A percentile compares a stretch with the other conserved stretches of the same genome.
These are phyloP conservation scores for Fusarium siculi DNA, from an alignment of 2,329 filamentous ascomycete genomes.

Conservation along the genomic window DNA sequence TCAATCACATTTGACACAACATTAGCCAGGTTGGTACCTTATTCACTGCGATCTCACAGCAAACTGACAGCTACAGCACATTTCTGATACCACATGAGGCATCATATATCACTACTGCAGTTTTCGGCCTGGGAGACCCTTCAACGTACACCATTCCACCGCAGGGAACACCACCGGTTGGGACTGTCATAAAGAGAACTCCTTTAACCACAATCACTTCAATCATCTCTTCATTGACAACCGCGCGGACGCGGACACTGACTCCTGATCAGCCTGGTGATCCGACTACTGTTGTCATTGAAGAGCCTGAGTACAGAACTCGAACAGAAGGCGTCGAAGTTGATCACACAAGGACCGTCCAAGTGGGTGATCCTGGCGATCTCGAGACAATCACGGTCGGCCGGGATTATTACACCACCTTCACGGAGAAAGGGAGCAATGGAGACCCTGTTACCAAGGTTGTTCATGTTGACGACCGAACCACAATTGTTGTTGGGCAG, in stretches of 20 bases:
- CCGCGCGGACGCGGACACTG: neutral
- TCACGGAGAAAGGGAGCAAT: neutral
- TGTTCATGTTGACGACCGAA: neutral
- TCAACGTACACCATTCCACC: neutral
- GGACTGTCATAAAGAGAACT: neutral
- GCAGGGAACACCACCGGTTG: conserved; percentile 4
- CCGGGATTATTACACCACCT: neutral
- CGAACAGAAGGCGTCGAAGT: neutral
- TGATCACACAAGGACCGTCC: neutral
- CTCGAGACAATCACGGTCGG: neutral
- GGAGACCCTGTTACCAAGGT: neutral
- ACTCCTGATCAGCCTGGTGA: neutral
- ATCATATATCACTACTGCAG: neutral
- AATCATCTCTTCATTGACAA: neutral
- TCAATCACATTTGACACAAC: conserved; percentile 9
- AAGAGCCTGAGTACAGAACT: neutral
- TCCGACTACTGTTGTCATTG: conserved; percentile 1
- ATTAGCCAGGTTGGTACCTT: neutral
- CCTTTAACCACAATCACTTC: neutral
- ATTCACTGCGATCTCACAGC: accelerated
- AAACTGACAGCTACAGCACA: neutral
- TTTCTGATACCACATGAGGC: neutral
- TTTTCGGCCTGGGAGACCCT: neutral
- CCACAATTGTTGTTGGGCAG: neutral
- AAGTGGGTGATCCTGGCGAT: too few relatives aligned